Conservation (phyloP, 176 grass and related monocot genomes). For the Aegilops umbellulata region DNA sequence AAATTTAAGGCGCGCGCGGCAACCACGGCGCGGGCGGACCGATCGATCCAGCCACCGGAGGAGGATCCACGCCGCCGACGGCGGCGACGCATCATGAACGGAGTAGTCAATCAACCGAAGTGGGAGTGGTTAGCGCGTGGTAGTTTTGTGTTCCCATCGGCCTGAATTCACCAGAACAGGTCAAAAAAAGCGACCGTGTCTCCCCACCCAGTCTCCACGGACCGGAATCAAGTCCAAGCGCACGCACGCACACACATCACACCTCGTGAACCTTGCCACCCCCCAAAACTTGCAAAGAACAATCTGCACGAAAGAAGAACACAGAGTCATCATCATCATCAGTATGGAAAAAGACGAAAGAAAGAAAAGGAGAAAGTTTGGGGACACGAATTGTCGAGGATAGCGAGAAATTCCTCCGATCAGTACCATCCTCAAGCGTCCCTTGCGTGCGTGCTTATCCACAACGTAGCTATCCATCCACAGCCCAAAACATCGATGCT, state of each 20-base stretch:
- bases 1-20: not conserved
- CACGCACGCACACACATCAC: no score
- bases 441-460: not conserved
- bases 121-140: not conserved
- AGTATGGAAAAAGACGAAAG: no score
- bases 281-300: no score
- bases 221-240: no score
- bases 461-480: not conserved
- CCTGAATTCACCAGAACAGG: not conserved
- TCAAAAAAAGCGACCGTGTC: not conserved
- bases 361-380: not conserved
- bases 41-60: not conserved
- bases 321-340: no score
- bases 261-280: no score
- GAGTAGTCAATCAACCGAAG: no score
- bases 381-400: not conserved
- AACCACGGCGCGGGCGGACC: no score
- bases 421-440: not conserved
- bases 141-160: not conserved
- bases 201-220: no score
- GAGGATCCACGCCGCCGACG: no score
- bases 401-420: not conserved
- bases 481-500: not conserved
- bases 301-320: no score
- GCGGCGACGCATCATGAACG: no score